Evolutionary conservation across 1,284 basidiomycete species (phyloP).

Genomic region (Volvariella volvacea): DNA sequence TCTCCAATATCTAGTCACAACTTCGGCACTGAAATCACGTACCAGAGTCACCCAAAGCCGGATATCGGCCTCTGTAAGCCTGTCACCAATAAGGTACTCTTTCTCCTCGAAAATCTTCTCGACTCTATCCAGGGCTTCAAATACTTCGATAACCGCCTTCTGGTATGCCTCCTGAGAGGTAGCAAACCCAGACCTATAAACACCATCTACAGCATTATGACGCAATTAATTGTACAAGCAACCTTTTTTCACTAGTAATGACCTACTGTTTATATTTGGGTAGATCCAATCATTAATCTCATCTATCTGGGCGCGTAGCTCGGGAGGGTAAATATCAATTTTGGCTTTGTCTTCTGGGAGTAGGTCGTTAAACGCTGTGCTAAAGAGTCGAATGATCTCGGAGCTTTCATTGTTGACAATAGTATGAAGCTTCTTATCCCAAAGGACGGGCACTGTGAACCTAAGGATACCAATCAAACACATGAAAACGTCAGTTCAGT

Average conservation of each 20-base stretch:
- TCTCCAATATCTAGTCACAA: no score
- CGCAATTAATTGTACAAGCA: not conserved
- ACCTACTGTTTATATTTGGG: conserved; percentile 71
- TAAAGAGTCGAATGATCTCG: conserved; percentile 92
- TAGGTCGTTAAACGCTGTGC: conserved; percentile 74
- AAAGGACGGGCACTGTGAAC: conserved; percentile 90
- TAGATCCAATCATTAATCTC: conserved; percentile 87
- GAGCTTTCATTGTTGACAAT: conserved; percentile 96
- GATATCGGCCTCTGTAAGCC: conserved; percentile 88
- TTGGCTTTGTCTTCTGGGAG: conserved; percentile 59
- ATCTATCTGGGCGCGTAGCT: conserved; percentile 76
- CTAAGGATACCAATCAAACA: conserved; percentile 21
- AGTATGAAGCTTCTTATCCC: conserved; percentile 87
- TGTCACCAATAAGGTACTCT: conserved; percentile 77
- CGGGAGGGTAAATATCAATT: conserved; percentile 76
- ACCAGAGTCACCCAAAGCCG: conserved; percentile 90
- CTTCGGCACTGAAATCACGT: no score
- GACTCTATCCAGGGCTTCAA: conserved; percentile 73
- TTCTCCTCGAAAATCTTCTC: conserved; percentile 76
- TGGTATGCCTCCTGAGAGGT: conserved; percentile 80
- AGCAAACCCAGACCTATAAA: conserved; percentile 91
- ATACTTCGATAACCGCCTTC: conserved; percentile 64
- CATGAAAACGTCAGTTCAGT: no score
- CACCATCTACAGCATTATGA: conserved; percentile 48
- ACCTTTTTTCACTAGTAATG: no score